phyloP scores from a whole-genome alignment of 805 yeast species.

The Starmera caribaea region DNA sequence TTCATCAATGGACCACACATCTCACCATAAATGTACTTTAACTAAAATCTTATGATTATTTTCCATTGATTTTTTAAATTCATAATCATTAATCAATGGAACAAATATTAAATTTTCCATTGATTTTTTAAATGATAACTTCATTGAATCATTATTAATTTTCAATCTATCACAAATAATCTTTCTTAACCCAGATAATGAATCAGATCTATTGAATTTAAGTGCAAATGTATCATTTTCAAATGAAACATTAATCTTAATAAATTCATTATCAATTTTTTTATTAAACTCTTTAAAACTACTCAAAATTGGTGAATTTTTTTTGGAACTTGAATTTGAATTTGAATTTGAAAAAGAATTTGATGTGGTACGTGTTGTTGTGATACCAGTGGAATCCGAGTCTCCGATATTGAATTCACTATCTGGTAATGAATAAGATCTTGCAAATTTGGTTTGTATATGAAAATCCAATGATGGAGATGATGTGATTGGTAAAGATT shows the following conservation, averaged over 20 bases:
- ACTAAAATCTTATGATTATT: constrained; percentile 6
- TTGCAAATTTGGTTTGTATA: background rate
- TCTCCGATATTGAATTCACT: background rate
- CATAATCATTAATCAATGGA: constrained; percentile 13
- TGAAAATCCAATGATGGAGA: background rate
- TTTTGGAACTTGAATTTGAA: no score
- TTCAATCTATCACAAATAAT: constrained; percentile 17
- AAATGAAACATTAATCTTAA: constrained; percentile 15
- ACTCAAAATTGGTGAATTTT: background rate
- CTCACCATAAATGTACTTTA: constrained; percentile 6
- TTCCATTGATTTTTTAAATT: constrained; percentile 9
- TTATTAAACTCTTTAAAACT: background rate
- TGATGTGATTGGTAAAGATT: constrained; percentile 1
- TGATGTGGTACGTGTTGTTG: no score
- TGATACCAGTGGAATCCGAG: no score
- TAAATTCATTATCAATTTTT: background rate
- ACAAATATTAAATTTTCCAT: constrained; percentile 8
- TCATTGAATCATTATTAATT: constrained; percentile 7
- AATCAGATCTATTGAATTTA: constrained; percentile 4
- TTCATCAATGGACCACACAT: no score
- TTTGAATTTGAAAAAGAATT: no score
- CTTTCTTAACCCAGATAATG: constrained; percentile 6
- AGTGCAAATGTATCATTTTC: constrained; percentile 19
- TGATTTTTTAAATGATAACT: constrained; percentile 11
- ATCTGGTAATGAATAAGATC: background rate